Conservation (phyloP, 2,329 filamentous ascomycete species). For the Aspergillus pseudoterreus region DNA sequence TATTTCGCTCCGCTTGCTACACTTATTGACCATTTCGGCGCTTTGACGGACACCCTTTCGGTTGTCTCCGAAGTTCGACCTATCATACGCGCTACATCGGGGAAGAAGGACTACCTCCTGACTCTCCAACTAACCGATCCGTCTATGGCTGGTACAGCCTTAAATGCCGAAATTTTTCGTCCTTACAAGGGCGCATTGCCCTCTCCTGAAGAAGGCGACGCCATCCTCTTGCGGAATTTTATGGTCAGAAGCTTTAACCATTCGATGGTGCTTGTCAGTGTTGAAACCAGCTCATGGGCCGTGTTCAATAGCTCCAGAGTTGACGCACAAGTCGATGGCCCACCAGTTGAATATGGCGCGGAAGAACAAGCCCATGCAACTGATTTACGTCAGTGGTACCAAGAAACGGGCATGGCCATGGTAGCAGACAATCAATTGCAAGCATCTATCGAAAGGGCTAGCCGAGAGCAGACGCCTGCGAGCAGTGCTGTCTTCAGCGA, state of each 20-base stretch:
- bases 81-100: constrained; percentile 31
- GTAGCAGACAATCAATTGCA: constrained; percentile 35
- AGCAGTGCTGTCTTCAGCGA: constrained; percentile 30
- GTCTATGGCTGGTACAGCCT: constrained; percentile 37
- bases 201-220: constrained; percentile 34
- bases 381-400: constrained; percentile 41
- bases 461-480: constrained; percentile 21
- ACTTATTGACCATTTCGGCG: constrained; percentile 40
- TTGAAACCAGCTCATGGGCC: constrained; percentile 44
- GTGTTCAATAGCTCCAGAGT: constrained; percentile 35
- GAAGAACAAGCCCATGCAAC: constrained; percentile 36
- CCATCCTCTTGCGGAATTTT: constrained; percentile 45
- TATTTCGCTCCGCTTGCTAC: constrained; percentile 43
- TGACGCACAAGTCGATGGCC: constrained; percentile 30
- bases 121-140: constrained; percentile 43
- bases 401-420: constrained; percentile 30
- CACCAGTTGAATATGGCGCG: constrained; percentile 37
- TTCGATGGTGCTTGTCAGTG: constrained; percentile 39
- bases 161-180: constrained; percentile 42
- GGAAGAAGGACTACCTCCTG: constrained; percentile 38
- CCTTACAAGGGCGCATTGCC: constrained; percentile 39
- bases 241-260: constrained; percentile 41
- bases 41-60: constrained; percentile 41
- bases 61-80: constrained; percentile 33
- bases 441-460: constrained; percentile 28